Evolutionary conservation across 495 filamentous ascomycete species (phyloP).

Genomic region (Glarea lozoyensis): DNA sequence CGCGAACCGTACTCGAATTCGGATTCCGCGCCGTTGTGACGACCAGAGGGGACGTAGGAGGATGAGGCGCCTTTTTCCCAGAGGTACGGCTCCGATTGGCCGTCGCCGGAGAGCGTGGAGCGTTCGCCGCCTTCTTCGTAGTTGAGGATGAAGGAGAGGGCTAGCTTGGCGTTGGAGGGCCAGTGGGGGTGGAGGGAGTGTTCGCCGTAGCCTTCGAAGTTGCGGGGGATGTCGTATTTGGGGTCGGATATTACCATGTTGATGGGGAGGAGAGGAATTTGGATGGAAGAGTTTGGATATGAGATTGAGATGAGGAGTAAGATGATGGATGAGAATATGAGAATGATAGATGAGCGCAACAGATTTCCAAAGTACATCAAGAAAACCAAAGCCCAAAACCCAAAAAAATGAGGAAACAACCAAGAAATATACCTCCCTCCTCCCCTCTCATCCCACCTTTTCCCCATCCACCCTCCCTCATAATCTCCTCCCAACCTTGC

Average conservation of each 20-base stretch:
- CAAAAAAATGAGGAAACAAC: too few species aligned
- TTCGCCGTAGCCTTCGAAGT: constrained; percentile 23
- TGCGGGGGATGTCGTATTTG: constrained; percentile 10
- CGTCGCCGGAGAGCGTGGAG: constrained; percentile 8
- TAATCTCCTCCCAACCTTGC: too few species aligned
- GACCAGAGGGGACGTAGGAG: constrained; percentile 1
- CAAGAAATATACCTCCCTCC: too few species aligned
- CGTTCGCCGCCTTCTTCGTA: constrained; percentile 26
- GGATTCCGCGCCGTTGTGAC: constrained; percentile 6
- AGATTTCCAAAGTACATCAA: too few species aligned
- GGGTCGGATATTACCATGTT: constrained; percentile 12
- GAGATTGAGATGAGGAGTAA: too few species aligned
- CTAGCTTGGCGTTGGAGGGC: constrained; percentile 30
- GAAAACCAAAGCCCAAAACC: too few species aligned
- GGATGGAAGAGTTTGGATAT: too few species aligned
- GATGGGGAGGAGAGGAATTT: too few species aligned
- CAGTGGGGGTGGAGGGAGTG: constrained; percentile 26
- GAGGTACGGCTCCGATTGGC: constrained; percentile 10
- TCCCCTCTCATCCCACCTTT: too few species aligned
- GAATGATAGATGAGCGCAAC: too few species aligned
- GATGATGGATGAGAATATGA: too few species aligned
- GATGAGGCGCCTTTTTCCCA: constrained; percentile 9
- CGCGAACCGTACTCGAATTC: constrained; percentile 29
- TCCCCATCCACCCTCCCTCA: too few species aligned
- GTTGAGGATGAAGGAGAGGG: constrained; percentile 29